These are phyloP conservation scores for Boletellus ananas DNA, from an alignment of 768 basidiomycete species.

Conservation along the genomic window DNA sequence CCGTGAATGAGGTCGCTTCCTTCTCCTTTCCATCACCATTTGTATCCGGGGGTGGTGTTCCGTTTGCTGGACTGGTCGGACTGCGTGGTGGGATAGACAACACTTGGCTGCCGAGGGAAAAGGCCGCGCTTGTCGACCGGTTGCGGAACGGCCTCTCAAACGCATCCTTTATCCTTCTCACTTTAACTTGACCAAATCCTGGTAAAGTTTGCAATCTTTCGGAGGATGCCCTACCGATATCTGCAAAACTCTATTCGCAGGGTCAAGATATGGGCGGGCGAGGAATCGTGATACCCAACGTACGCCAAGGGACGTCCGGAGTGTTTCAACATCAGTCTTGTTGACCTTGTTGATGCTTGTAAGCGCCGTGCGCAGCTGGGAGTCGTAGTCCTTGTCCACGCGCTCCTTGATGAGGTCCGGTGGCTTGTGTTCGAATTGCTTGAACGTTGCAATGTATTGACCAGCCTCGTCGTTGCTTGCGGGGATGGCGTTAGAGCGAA, in stretches of 20 bases:
- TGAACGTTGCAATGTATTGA: conserved; percentile 85
- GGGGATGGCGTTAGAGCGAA: neutral
- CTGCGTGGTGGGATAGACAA: neutral
- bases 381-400: conserved; percentile 81
- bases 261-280: neutral
- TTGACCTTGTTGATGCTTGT: conserved; percentile 93
- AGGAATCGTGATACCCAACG: conserved; percentile 24
- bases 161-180: conserved; percentile 84
- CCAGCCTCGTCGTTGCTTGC: conserved; percentile 86
- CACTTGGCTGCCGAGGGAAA: conserved; percentile 29
- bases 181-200: conserved; percentile 92
- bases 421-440: conserved; percentile 90
- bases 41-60: neutral
- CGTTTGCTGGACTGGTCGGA: neutral
- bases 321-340: conserved; percentile 94
- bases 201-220: conserved; percentile 81
- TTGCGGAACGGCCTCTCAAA: conserved; percentile 88
- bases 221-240: conserved; percentile 67
- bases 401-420: conserved; percentile 95
- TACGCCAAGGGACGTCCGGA: conserved; percentile 90
- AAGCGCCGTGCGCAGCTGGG: conserved; percentile 75
- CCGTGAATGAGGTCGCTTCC: conserved; percentile 12
- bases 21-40: conserved; percentile 20
- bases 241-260: conserved; percentile 70
- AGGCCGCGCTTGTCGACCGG: conserved; percentile 48